A percentile compares a stretch with the other conserved stretches of the same genome.
These are phyloP conservation scores for Candida anutae DNA, from an alignment of 1,139 yeast genomes.

Conservation along the genomic window DNA sequence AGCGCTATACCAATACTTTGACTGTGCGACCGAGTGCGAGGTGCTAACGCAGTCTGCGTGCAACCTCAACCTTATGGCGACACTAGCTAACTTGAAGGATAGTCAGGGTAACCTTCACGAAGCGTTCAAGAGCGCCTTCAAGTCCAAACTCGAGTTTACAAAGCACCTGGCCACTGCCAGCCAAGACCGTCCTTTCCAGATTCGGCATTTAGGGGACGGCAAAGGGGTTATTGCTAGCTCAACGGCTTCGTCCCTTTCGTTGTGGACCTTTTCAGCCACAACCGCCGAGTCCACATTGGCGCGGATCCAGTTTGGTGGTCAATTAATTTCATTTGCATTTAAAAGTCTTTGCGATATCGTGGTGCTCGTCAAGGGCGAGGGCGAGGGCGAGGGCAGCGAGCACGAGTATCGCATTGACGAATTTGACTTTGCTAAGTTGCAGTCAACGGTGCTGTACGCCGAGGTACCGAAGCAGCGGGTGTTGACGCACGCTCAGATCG, in stretches of 20 bases:
- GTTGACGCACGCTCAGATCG: too few species aligned
- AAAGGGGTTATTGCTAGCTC: too few species aligned
- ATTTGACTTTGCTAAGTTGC: too few species aligned
- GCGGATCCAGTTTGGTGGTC: slow-evolving; percentile 2
- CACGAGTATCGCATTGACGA: not conserved
- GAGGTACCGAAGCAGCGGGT: too few species aligned
- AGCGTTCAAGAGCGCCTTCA: not conserved
- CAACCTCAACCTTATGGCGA: too few species aligned
- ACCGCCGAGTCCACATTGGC: too few species aligned
- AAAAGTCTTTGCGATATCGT: slow-evolving; percentile 8
- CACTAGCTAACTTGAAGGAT: too few species aligned
- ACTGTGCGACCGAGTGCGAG: slow-evolving; percentile 13
- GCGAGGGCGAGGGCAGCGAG: slow-evolving; percentile 1
- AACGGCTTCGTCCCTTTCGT: too few species aligned
- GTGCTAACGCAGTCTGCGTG: slow-evolving; percentile 8
- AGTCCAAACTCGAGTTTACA: not conserved
- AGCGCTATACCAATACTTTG: slow-evolving; percentile 17
- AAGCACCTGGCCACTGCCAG: not conserved
- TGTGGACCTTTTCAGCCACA: too few species aligned
- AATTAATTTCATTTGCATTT: slow-evolving; percentile 9
- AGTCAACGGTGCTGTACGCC: too few species aligned
- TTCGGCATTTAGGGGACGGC: too few species aligned
- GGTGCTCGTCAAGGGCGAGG: slow-evolving; percentile 6
- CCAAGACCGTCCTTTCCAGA: too few species aligned
- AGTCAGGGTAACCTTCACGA: slow-evolving; percentile 2